Percentiles rank a stretch among this genome's conserved stretches.
Conservation (phyloP, 768 basidiomycete species). For the Russula ochroleuca region DNA sequence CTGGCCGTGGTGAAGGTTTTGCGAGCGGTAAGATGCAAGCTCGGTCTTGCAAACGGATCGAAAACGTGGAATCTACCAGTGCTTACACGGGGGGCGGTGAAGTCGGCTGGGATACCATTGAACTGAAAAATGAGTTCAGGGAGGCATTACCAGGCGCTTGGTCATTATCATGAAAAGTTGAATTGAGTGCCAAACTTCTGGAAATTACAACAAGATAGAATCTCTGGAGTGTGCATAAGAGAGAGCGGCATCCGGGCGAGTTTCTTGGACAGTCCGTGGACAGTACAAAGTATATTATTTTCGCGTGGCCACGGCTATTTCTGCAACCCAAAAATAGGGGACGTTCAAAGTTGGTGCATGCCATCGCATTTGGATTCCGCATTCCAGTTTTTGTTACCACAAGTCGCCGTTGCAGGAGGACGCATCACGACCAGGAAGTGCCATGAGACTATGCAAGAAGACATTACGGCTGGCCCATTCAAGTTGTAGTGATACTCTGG, state of each 20-base stretch:
- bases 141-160: conserved; percentile 13
- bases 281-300: conserved; percentile 8
- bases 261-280: conserved; percentile 13
- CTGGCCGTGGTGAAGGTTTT: conserved; percentile 16
- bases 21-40: conserved; percentile 8
- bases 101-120: conserved; percentile 2
- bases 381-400: no score
- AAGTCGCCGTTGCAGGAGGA: conserved; percentile 20
- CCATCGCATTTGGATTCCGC: no score
- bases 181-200: conserved; percentile 17
- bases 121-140: conserved; percentile 7
- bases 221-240: conserved; percentile 18
- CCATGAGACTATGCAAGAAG: background rate
- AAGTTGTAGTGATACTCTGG: background rate
- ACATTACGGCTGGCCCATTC: conserved; percentile 2
- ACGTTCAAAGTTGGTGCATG: no score
- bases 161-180: conserved; percentile 3
- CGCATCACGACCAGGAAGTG: conserved; percentile 1
- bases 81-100: conserved; percentile 10
- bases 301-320: conserved; percentile 22
- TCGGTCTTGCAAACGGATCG: conserved; percentile 11
- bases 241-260: conserved; percentile 10
- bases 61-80: conserved; percentile 20
- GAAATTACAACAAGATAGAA: conserved; percentile 25
- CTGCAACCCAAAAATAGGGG: conserved; percentile 14